Evolutionary conservation across 148 eudicot species (phyloP).

Genomic region (Chenopodium quinoa): DNA sequence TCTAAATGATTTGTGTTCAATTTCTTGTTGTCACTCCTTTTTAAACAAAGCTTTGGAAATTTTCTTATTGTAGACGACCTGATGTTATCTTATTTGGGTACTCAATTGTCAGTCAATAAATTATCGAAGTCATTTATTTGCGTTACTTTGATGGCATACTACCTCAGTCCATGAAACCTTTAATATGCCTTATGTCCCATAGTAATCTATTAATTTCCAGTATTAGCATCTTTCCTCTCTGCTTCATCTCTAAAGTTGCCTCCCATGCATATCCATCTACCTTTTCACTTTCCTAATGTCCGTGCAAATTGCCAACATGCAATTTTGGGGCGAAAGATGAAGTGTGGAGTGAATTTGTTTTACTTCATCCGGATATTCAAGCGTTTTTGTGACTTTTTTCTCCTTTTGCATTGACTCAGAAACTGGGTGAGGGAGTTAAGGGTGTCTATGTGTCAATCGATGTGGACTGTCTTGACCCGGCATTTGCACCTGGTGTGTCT

Average conservation of each 20-base stretch:
- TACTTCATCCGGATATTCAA: not conserved
- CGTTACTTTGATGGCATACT: not conserved
- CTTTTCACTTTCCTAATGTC: not conserved
- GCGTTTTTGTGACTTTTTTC: not conserved
- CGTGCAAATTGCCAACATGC: not conserved
- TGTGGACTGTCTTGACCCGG: constrained; percentile 90
- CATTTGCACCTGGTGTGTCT: constrained; percentile 95
- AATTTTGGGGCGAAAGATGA: too few species aligned
- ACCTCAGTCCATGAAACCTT: not conserved
- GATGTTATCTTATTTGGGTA: not conserved
- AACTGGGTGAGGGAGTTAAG: constrained; percentile 93
- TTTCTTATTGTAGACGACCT: not conserved
- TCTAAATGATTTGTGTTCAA: not conserved
- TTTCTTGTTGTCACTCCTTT: not conserved
- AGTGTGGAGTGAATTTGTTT: too few species aligned
- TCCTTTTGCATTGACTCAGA: constrained; percentile 37
- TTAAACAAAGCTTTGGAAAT: not conserved
- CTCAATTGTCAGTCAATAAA: not conserved
- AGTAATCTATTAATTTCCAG: too few species aligned
- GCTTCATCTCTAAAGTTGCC: not conserved
- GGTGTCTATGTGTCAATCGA: constrained; percentile 91
- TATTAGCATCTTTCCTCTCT: not conserved
- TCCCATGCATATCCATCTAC: not conserved
- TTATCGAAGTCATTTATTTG: not conserved
- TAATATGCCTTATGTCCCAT: not conserved